Conservation (phyloP, 2,329 filamentous ascomycete species). For the Fusarium sp. region DNA sequence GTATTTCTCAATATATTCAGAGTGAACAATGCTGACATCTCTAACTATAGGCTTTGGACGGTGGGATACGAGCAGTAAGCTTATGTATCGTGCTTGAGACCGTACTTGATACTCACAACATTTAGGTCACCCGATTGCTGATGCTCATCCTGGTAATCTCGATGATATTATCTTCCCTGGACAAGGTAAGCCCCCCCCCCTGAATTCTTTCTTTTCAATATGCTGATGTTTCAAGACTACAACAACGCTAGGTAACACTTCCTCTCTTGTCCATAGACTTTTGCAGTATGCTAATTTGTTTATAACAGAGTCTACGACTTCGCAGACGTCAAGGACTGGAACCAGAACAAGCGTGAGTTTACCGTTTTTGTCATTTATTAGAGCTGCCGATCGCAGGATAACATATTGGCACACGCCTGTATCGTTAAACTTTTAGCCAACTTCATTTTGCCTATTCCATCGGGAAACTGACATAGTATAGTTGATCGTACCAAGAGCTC, state of each 20-base stretch:
- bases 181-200: constrained; percentile 68
- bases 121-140: constrained; percentile 79
- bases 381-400: neutral
- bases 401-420: too few relatives aligned
- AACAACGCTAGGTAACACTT: constrained; percentile 75
- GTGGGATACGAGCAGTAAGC: constrained; percentile 83
- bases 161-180: constrained; percentile 85
- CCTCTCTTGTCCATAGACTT: fast-evolving
- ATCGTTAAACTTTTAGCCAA: too few relatives aligned
- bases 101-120: constrained; percentile 23
- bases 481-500: constrained; percentile 83
- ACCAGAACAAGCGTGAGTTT: constrained; percentile 79
- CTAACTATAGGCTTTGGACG: constrained; percentile 75
- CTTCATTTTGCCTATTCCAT: neutral
- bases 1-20: too few relatives aligned
- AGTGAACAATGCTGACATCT: constrained; percentile 37
- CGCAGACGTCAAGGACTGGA: constrained; percentile 80
- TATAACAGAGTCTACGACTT: constrained; percentile 78
- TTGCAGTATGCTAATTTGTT: neutral
- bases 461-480: constrained; percentile 41
- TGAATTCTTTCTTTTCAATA: too few relatives aligned
- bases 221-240: constrained; percentile 72
- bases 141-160: constrained; percentile 83
- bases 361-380: fast-evolving
- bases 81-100: neutral